Evolutionary conservation across 331 rosid species (phyloP).

Genomic region (Prunus yedoensis): DNA sequence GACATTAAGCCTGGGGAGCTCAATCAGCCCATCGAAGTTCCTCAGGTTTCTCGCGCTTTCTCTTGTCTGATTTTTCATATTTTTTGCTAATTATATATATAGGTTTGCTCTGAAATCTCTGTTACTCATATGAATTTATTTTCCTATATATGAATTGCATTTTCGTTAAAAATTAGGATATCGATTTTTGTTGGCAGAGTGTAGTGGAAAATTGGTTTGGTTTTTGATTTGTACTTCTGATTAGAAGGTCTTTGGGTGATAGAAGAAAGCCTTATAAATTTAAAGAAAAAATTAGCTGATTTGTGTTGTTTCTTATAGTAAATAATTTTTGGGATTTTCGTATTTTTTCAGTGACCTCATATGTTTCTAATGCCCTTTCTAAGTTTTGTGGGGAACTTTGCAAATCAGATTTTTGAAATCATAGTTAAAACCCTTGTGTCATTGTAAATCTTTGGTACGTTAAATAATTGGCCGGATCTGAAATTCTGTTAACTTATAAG

Average conservation of each 20-base stretch:
- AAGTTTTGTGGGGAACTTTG: not conserved
- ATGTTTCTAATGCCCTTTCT: not conserved
- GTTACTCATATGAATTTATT: not conserved
- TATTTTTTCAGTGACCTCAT: too few species aligned
- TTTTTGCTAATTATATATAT: not conserved
- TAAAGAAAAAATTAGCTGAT: not conserved
- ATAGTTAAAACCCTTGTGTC: too few species aligned
- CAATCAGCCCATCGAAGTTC: conserved; percentile 90
- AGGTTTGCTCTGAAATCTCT: not conserved
- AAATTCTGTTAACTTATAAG: not conserved
- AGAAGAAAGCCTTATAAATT: not conserved
- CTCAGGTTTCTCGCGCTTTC: conserved; percentile 54
- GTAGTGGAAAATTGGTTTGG: not conserved
- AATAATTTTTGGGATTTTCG: too few species aligned
- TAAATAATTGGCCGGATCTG: not conserved
- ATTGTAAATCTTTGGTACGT: not conserved
- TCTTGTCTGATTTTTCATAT: not conserved
- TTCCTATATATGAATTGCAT: not conserved
- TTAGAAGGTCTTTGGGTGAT: not conserved
- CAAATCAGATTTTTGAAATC: not conserved
- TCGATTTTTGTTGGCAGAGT: not conserved
- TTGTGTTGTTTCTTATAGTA: not conserved
- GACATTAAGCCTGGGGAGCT: conserved; percentile 96
- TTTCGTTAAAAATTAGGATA: not conserved
- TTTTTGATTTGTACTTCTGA: not conserved